These are phyloP conservation scores for Kodamaea alishanica DNA, from an alignment of 1,139 yeast genomes.

Conservation along the genomic window DNA sequence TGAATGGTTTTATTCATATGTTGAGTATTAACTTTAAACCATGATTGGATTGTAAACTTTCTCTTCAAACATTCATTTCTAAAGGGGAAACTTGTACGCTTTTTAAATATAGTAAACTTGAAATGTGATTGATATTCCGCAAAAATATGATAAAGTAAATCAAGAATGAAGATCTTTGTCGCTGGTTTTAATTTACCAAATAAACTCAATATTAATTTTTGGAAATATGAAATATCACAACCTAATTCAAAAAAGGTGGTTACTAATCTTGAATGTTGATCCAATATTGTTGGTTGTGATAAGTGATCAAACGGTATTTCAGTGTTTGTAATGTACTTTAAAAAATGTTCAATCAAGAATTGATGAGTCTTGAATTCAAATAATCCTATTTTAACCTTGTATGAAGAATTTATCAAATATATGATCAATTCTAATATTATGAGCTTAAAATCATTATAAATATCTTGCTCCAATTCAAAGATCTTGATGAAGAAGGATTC, in stretches of 20 bases:
- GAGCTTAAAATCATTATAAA: constrained; percentile 30
- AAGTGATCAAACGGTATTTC: neutral
- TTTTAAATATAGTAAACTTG: constrained; percentile 29
- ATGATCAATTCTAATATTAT: constrained; percentile 29
- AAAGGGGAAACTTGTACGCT: constrained; percentile 13
- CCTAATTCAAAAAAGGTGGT: constrained; percentile 35
- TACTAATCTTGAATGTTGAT: constrained; percentile 24
- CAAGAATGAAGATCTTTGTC: constrained; percentile 21
- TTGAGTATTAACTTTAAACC: constrained; percentile 32
- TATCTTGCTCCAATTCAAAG: constrained; percentile 20
- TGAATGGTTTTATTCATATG: constrained; percentile 16
- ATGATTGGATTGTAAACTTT: constrained; percentile 28
- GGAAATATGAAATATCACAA: constrained; percentile 24
- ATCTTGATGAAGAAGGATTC: constrained; percentile 16
- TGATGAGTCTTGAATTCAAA: constrained; percentile 19
- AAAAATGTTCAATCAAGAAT: constrained; percentile 20
- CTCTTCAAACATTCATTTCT: constrained; percentile 9
- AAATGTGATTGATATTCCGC: constrained; percentile 27
- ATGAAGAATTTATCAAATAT: constrained; percentile 22
- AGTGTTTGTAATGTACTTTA: constrained; percentile 5
- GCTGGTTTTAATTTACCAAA: constrained; percentile 8
- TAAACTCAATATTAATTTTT: constrained; percentile 19
- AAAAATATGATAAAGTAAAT: constrained; percentile 24
- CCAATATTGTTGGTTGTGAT: constrained; percentile 14
- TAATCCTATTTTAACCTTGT: constrained; percentile 25